phyloP scores from a whole-genome alignment of 768 basidiomycete genomes.

The Xerocomus brunneocitrinus region DNA sequence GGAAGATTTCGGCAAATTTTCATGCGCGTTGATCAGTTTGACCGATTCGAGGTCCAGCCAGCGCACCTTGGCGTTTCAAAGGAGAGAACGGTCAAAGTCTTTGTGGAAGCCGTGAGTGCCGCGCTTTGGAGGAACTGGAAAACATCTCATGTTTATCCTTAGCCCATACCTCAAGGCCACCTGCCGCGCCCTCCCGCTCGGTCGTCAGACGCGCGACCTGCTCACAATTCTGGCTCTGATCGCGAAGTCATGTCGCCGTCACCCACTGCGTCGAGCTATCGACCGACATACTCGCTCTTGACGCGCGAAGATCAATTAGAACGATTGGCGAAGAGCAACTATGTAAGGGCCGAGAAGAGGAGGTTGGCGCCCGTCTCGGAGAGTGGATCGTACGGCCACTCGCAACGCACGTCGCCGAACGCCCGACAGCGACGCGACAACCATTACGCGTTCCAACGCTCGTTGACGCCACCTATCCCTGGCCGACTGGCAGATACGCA shows the following conservation, averaged over 20 bases:
- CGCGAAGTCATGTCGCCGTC: slow-evolving; percentile 4
- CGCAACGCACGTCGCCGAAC: slow-evolving; percentile 9
- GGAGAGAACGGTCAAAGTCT: slow-evolving; percentile 52
- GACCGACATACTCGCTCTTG: slow-evolving; percentile 6
- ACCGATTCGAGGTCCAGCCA: slow-evolving; percentile 45
- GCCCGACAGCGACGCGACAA: slow-evolving; percentile 2
- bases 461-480: slow-evolving; percentile 22
- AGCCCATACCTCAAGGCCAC: slow-evolving; percentile 26
- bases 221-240: slow-evolving; percentile 20
- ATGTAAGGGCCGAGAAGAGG: slow-evolving; percentile 7
- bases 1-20: slow-evolving; percentile 69
- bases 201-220: slow-evolving; percentile 7
- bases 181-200: slow-evolving; percentile 21
- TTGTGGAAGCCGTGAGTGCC: slow-evolving; percentile 53
- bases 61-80: slow-evolving; percentile 55
- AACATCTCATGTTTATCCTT: slow-evolving; percentile 7
- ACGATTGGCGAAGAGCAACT: slow-evolving; percentile 22
- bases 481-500: slow-evolving; percentile 31
- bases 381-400: slow-evolving; percentile 16
- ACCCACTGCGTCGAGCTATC: background rate
- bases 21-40: slow-evolving; percentile 52
- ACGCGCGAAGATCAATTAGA: slow-evolving; percentile 30
- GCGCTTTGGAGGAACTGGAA: background rate
- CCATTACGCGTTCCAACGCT: background rate
- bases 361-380: slow-evolving; percentile 16